A percentile compares a stretch with the other conserved stretches of the same genome.
Evolutionary conservation across 257 asterid genomes (phyloP).

Genomic region (Primulina tabacum): DNA sequence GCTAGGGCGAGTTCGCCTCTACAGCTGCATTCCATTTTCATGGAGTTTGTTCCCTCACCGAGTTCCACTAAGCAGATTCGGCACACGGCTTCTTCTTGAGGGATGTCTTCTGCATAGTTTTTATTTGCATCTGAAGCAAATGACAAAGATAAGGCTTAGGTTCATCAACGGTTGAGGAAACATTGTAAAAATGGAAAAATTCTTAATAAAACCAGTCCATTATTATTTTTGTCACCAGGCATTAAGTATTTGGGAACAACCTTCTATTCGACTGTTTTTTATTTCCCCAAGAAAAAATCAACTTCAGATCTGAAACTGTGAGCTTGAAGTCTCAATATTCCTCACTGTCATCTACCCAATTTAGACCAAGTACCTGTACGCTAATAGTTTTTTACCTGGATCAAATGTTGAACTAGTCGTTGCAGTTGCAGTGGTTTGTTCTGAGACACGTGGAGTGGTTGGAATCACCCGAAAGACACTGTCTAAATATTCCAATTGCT

Average conservation of each 20-base stretch:
- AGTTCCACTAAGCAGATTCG: slow-evolving; percentile 87
- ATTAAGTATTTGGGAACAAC: background rate
- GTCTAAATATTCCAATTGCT: slow-evolving; percentile 54
- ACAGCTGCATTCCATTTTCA: slow-evolving; percentile 93
- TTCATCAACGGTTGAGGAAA: slow-evolving; percentile 20
- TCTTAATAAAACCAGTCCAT: background rate
- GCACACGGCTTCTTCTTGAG: slow-evolving; percentile 87
- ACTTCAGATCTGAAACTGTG: background rate
- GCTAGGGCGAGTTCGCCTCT: slow-evolving; percentile 97
- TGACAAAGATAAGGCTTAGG: slow-evolving; percentile 32
- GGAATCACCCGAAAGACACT: slow-evolving; percentile 67
- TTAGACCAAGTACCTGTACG: background rate
- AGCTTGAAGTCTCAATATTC: background rate
- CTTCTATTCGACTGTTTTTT: background rate
- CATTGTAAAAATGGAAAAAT: background rate
- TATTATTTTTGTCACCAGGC: background rate
- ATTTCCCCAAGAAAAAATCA: background rate
- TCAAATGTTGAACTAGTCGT: slow-evolving; percentile 34
- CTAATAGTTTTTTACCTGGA: slow-evolving; percentile 35
- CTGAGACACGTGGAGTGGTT: slow-evolving; percentile 48
- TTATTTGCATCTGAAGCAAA: slow-evolving; percentile 50
- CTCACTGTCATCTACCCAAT: background rate
- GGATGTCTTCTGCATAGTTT: slow-evolving; percentile 63
- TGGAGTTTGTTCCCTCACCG: slow-evolving; percentile 68
- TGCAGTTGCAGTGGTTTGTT: slow-evolving; percentile 35